Evolutionary conservation across 1,139 yeast species (phyloP), one percentile per base, ranked within the genome.

Genomic region (Arxiozyma slooffiae): DNA sequence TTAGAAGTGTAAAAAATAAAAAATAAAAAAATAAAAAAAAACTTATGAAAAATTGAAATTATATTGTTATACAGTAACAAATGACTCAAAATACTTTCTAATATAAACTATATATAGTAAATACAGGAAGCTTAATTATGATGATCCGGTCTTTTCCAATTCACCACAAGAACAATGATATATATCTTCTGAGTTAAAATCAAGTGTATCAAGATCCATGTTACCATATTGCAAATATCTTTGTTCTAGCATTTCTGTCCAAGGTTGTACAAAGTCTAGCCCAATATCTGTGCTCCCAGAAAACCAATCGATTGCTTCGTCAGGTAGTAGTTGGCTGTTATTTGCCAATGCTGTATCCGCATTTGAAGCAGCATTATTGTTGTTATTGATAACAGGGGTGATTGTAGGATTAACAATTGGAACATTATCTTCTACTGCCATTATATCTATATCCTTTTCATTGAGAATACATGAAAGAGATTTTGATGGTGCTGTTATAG

Each of bases 181-280:
- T 34, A 55, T 18, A 4, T 54, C 53, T 6, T 51, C 53, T 11
- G 36, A 18, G n/a, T 34, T 42, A 38, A 18, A 42, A 34, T 42
- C 36, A n/a, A 55, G 52, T 7, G 46, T 46, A 24, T 49, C 49
- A 21, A 48, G 36, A 14, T 37, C 48, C 5, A 9, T 16, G 41
- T 46, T 52, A 3, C 53, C 54, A 46, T 53, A 53, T 39, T 58
- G 60, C 40, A 59, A 47, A 41, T 57, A 62, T 20, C 55, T 69
- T 56, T 82, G 86, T 63, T 86, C 95, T 49, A 87, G 78, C 76
- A 85, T 83, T 63, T 85, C 90, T 8, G 95, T 85, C 81, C 94
- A 83, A 3, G 94, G 94, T 43, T 85, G 95, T 38, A 86, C 96
- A 59, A 87, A 87, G 53, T 86, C 95, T 50, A 87, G 72, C 20